Evolutionary conservation across 108 stramenopile species (phyloP).

Genomic region (Cyclotella baltica): DNA sequence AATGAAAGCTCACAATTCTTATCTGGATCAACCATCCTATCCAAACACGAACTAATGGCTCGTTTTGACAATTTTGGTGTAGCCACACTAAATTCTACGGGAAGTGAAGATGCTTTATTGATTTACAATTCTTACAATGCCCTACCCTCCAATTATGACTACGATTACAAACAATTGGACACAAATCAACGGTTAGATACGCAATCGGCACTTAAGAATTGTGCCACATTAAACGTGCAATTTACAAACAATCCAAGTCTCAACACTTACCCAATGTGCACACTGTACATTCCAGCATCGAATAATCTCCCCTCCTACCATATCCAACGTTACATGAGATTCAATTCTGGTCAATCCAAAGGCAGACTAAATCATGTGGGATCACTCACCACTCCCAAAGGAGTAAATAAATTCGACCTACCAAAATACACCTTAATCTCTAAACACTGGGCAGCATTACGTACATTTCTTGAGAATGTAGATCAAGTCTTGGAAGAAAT

Average conservation of each 20-base stretch:
- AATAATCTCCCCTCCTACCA: constrained; percentile 18
- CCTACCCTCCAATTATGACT: constrained; percentile 4
- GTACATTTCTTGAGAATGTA: constrained; percentile 45
- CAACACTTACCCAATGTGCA: constrained; percentile 8
- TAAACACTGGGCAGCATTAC: constrained; percentile 43
- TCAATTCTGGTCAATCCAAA: too few species aligned
- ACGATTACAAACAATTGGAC: not conserved
- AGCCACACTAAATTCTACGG: not conserved
- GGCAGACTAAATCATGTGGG: not conserved
- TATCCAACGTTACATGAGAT: not conserved
- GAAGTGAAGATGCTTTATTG: constrained; percentile 23
- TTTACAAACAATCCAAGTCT: constrained; percentile 17
- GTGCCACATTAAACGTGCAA: constrained; percentile 53
- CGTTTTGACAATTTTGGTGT: constrained; percentile 31
- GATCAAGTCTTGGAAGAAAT: constrained; percentile 41
- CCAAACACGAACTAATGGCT: constrained; percentile 19
- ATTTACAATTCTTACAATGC: constrained; percentile 24
- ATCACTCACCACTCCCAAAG: constrained; percentile 39
- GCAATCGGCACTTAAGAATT: constrained; percentile 37
- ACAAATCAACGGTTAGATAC: constrained; percentile 12
- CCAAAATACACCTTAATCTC: constrained; percentile 22
- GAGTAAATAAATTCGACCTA: constrained; percentile 29
- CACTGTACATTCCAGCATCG: constrained; percentile 18
- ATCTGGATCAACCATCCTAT: not conserved
- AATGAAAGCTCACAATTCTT: not conserved